Evolutionary conservation across 2,329 filamentous ascomycete genomes (phyloP), one percentile per base, ranked within the genome.

Genomic region (Dactylella cylindrospora): DNA sequence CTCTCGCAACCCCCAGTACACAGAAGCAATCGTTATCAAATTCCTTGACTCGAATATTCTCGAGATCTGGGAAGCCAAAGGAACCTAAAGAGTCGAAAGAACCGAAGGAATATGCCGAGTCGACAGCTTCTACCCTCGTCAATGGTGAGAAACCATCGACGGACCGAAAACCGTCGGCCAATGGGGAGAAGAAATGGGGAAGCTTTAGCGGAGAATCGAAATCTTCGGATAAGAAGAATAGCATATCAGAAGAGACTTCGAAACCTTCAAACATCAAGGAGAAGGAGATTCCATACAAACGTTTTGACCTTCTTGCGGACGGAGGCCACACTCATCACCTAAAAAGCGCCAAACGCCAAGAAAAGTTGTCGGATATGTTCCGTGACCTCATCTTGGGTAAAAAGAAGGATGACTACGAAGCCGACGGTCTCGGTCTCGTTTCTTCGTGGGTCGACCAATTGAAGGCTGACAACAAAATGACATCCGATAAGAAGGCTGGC

Each of bases 391-490:
- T 97, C 47, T 77, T 79, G 54, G 89, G 88, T 66, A 89, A 87
- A 74, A 90, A 88, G 74, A 86, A 87, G 71, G 79, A 82, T 12
- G 78, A 84, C 3, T 74, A 77, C 35, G 79, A 82, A 65, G 78
- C 80, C 22, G 87, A 93, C 64, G 83, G 88, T 70, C 76, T 97
- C 38, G 97, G 91, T 5, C 80, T 98, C 52, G 93, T 97, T 76
- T 93, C 90, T 22, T 90, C 83, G 68, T 97, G 91, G 91, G 90
- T 96, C 52, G 91, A 96, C 72, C 90, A 94, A 65, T 79, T 96
- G 68, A 88, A 90, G 72, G 86, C 82, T 67, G 90, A 96, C 73
- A 90, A 89, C 72, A 89, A 94, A 61, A 82, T 80, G 71, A 73
- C 84, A 46, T 84, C 84, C 1, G 76, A 80, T 31, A 88, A 95